These are phyloP conservation scores for Pelargonium nanum DNA, from an alignment of 345 rosid genomes.

Conservation along the genomic window DNA sequence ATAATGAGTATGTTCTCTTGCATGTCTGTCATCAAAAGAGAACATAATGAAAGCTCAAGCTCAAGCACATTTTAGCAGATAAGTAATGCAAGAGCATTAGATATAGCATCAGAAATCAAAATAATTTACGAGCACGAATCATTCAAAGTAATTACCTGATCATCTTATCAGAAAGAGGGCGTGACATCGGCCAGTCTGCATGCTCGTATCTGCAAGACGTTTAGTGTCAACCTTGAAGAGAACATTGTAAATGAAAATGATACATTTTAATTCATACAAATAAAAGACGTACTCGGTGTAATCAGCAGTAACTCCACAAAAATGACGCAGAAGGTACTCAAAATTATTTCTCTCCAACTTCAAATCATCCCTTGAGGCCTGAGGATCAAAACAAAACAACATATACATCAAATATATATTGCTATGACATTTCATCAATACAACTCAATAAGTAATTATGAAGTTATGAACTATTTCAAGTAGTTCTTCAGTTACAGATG, in stretches of 20 bases:
- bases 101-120: too few species aligned
- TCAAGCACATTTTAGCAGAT: neutral
- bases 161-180: conserved; percentile 88
- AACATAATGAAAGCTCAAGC: neutral
- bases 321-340: conserved; percentile 65
- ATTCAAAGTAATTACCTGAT: conserved; percentile 27
- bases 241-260: neutral
- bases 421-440: neutral
- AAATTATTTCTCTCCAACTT: conserved; percentile 85
- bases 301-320: conserved; percentile 71
- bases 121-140: neutral
- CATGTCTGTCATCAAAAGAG: conserved; percentile 52
- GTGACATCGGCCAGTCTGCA: conserved; percentile 94
- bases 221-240: conserved; percentile 9
- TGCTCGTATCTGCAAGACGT: conserved; percentile 71
- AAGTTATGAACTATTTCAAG: neutral
- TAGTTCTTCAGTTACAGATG: neutral
- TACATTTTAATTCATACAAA: neutral
- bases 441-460: neutral
- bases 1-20: conserved; percentile 93
- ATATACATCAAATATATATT: neutral
- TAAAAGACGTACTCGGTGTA: conserved; percentile 58
- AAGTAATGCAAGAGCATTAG: neutral
- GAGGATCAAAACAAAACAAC: conserved; percentile 11
- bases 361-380: conserved; percentile 87